phyloP scores from a whole-genome alignment of 306 rosid genomes.

The Fragaria iinumae region DNA sequence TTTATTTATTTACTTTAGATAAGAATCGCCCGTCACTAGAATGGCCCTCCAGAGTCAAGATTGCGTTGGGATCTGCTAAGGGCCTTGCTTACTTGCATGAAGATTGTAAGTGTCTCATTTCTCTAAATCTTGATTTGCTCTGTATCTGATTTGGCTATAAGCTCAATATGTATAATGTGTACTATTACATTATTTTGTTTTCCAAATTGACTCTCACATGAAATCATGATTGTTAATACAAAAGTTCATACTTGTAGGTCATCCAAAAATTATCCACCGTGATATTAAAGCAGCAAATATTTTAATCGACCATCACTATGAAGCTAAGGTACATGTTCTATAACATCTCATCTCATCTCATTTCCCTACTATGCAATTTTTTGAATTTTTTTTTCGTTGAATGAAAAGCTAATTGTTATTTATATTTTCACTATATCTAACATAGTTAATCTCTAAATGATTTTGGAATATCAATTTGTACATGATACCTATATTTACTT shows the following conservation, averaged over 20 bases:
- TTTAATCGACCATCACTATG: conserved; percentile 68
- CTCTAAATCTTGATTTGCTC: not conserved
- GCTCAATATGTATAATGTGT: not conserved
- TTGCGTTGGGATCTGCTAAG: conserved; percentile 81
- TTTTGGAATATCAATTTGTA: too few relatives aligned
- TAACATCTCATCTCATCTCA: too few relatives aligned
- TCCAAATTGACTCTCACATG: not conserved
- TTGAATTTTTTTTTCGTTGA: too few relatives aligned
- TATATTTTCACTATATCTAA: not conserved
- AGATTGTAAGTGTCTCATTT: conserved; percentile 58
- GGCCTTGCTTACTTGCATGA: conserved; percentile 95
- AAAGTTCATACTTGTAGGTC: conserved; percentile 48
- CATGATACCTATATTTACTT: too few relatives aligned
- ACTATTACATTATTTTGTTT: too few relatives aligned
- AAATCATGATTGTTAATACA: not conserved
- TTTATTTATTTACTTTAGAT: conserved; percentile 22
- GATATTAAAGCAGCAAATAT: conserved; percentile 85
- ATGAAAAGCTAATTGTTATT: too few relatives aligned
- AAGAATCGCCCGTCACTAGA: conserved; percentile 52
- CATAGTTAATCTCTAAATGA: not conserved
- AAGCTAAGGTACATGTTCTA: conserved; percentile 58
- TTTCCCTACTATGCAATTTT: not conserved
- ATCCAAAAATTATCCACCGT: conserved; percentile 90
- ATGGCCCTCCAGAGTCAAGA: conserved; percentile 64
- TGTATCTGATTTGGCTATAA: not conserved